Conservation (phyloP, 371 early-diverging fungal genomes). For the Apophysomyces trapeziformis region DNA sequence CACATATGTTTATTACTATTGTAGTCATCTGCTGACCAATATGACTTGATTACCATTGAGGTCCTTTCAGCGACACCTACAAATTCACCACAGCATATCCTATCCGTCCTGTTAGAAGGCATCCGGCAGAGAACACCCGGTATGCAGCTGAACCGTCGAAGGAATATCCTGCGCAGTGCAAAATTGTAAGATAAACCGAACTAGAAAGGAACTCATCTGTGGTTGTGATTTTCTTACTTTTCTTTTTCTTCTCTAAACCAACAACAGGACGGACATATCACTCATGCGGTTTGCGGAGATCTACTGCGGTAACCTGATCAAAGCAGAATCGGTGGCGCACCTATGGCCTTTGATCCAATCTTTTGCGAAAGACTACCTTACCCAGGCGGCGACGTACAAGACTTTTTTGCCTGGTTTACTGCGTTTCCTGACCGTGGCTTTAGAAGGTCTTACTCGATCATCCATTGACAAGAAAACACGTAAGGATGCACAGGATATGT, state of each 20-base stretch:
- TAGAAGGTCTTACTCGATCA: constrained; percentile 57
- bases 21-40: constrained; percentile 22
- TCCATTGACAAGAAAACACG: constrained; percentile 71
- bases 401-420: constrained; percentile 57
- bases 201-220: neutral
- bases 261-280: constrained; percentile 61
- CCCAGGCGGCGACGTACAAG: constrained; percentile 67
- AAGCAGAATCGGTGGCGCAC: constrained; percentile 54
- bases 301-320: constrained; percentile 53
- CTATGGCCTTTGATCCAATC: constrained; percentile 69
- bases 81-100: constrained; percentile 57
- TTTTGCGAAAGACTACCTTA: constrained; percentile 69
- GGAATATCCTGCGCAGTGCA: constrained; percentile 51
- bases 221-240: constrained; percentile 9
- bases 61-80: constrained; percentile 57
- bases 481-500: constrained; percentile 71
- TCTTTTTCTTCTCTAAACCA: neutral
- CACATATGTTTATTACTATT: neutral
- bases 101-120: constrained; percentile 59
- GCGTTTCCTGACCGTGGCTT: constrained; percentile 62
- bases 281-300: constrained; percentile 64
- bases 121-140: constrained; percentile 60
- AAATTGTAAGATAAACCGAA: constrained; percentile 52
- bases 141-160: constrained; percentile 38
- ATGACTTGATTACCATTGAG: constrained; percentile 49